These are phyloP conservation scores for Yamadazyma paraphyllophila DNA, from an alignment of 805 yeast species.

Conservation along the genomic window DNA sequence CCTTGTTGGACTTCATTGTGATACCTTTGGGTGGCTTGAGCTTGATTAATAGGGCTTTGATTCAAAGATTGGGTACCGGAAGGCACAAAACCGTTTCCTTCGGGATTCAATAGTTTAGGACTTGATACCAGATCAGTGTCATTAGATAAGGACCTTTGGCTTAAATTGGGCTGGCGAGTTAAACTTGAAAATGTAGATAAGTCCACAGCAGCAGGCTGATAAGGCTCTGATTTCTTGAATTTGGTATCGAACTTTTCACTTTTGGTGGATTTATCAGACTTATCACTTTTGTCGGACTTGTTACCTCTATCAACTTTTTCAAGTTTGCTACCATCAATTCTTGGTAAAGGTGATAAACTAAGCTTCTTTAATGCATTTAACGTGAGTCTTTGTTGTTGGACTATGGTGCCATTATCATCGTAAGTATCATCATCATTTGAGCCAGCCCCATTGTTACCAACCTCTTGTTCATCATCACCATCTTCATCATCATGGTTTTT, in stretches of 20 bases:
- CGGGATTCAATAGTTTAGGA: neutral
- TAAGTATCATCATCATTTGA: conserved; percentile 20
- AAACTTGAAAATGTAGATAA: conserved; percentile 43
- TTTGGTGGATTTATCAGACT: neutral
- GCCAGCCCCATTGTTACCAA: conserved; percentile 1
- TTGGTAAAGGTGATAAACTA: conserved; percentile 41
- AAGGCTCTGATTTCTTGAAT: conserved; percentile 25
- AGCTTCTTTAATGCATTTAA: conserved; percentile 43
- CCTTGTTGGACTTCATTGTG: conserved; percentile 16
- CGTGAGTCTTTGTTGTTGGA: conserved; percentile 43
- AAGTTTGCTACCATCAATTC: conserved; percentile 24
- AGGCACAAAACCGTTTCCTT: neutral
- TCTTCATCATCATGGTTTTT: neutral
- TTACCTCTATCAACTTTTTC: neutral
- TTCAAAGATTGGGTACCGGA: neutral
- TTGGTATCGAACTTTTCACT: neutral
- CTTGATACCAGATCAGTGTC: neutral
- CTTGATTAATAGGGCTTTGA: neutral
- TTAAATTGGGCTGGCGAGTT: conserved; percentile 39
- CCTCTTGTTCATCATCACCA: neutral
- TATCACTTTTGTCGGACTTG: conserved; percentile 5
- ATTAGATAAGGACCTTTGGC: conserved; percentile 6
- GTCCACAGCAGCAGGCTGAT: conserved; percentile 47
- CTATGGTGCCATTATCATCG: conserved; percentile 32
- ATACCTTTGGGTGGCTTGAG: conserved; percentile 13